Evolutionary conservation across 2,329 filamentous ascomycete genomes (phyloP).

Genomic region (Ceratocystis ficicola): DNA sequence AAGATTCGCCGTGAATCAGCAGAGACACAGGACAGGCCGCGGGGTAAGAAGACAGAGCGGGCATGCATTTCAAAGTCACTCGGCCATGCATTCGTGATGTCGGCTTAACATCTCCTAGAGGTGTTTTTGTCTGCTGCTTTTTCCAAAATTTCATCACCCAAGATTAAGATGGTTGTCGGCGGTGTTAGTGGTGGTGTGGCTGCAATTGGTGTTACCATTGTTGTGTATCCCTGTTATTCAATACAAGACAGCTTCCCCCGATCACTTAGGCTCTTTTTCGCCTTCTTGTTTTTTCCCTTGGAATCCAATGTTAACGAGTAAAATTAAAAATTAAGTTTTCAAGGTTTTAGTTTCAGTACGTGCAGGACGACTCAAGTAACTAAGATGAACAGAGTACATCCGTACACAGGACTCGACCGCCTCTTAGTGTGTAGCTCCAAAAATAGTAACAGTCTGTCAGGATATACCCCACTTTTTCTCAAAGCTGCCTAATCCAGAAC

Average conservation of each 20-base stretch:
- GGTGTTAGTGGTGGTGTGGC: no score
- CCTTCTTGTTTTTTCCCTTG: not conserved
- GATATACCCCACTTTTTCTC: not conserved
- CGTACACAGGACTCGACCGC: not conserved
- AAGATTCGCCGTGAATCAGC: constrained; percentile 18
- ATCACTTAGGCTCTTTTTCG: no score
- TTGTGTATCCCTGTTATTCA: no score
- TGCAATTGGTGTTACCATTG: no score
- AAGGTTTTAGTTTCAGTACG: not conserved
- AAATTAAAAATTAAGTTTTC: constrained; percentile 5
- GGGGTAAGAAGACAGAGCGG: not conserved
- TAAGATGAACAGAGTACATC: no score
- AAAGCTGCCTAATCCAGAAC: not conserved
- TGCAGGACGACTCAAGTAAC: not conserved
- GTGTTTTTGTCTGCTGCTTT: not conserved
- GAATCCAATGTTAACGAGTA: not conserved
- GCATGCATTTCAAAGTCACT: not conserved
- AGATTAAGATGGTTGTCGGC: no score
- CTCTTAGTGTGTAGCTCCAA: not conserved
- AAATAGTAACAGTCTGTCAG: not conserved
- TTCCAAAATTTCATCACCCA: no score
- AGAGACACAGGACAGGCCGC: constrained; percentile 8
- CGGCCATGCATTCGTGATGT: not conserved
- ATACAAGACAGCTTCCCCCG: no score
- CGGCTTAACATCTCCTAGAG: not conserved